Base-by-base conservation (phyloP, 495 filamentous ascomycete genomes). In the Penicillium cosmopolitanum region DNA sequence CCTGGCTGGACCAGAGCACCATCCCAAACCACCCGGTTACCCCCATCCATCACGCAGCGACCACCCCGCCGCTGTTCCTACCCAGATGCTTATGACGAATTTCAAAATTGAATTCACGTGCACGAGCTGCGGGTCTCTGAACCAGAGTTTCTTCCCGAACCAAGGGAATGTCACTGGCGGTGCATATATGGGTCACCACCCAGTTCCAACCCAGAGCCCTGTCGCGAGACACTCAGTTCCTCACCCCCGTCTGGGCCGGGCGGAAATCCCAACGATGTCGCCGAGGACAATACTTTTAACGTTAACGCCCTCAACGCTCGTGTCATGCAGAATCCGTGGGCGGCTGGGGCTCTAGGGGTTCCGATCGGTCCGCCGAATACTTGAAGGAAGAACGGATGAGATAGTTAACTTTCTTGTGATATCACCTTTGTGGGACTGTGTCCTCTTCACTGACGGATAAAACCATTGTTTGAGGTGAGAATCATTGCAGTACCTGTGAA, bases 101-200 rank as follows among this genome's bases (percentile, higher is more conserved):
- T 80, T 80, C 59, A 80, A 80, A 56, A 78, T 80, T 38, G 76
- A 78, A 23, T 80, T 80, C 23, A 77, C 76, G 7, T 80, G 76
- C 43, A 77, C 74, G 0, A 74, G 70, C 0, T 80, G 77, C 35
- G 77, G 77, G n/a, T 62, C 73, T 31, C 52, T 78, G 19, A 80
- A 80, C 51, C 76, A 80, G 50, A 76, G 77, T 57, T 80, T 78
- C 53, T 75, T 78, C 34, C 76, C 76, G 9, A 77, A 77, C 21
- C 74, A 78, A 40, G 76, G 77, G 8, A 74, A 78, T 51, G 70
- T 77, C 35, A 73, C 74, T 1, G 68, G 72, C 18, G 62, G 58
- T 23, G 63, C 53, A 40, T 78, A 75, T 43, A 62, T 80, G 50
- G 21, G 62, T 38, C 69, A 69, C 34, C 71, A 69, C 21, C 38